phyloP scores from a whole-genome alignment of 2,329 filamentous ascomycete genomes.

The Fusarium duplospermum region DNA sequence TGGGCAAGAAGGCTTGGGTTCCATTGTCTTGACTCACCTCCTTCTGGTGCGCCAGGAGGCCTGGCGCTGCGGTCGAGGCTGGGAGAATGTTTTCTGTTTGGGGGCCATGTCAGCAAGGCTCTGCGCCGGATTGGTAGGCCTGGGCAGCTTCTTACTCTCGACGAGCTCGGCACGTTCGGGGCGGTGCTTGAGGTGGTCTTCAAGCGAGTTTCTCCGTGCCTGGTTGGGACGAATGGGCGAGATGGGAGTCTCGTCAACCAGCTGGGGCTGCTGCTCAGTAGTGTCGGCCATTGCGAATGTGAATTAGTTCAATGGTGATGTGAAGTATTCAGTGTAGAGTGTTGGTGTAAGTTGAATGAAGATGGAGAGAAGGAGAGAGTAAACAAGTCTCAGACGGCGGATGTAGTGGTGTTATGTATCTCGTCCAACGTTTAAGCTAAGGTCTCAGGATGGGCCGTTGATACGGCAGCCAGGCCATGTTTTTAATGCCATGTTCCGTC shows the following conservation, averaged over 20 bases:
- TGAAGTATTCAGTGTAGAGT: background rate
- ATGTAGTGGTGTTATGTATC: constrained; percentile 41
- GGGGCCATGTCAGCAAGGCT: constrained; percentile 36
- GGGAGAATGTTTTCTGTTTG: constrained; percentile 85
- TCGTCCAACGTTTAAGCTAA: constrained; percentile 30
- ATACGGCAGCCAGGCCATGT: constrained; percentile 43
- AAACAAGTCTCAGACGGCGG: constrained; percentile 29
- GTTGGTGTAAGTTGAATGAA: constrained; percentile 14
- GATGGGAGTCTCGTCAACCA: constrained; percentile 65
- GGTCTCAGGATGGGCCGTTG: constrained; percentile 42
- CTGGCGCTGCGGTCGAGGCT: constrained; percentile 79
- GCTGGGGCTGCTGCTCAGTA: constrained; percentile 34
- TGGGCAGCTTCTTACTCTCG: constrained; percentile 69
- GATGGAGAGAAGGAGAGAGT: constrained; percentile 11
- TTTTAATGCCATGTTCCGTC: constrained; percentile 31
- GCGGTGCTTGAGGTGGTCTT: constrained; percentile 78
- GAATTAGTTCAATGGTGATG: background rate
- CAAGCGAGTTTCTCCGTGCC: constrained; percentile 74
- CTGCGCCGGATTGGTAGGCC: constrained; percentile 27
- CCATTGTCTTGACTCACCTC: constrained; percentile 61
- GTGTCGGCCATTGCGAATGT: constrained; percentile 44
- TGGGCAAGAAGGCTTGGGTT: background rate
- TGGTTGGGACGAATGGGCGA: constrained; percentile 64
- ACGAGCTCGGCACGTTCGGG: constrained; percentile 82
- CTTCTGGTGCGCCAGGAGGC: constrained; percentile 81